Conservation (phyloP, 495 filamentous ascomycete genomes). For the Penicillium simplicissimum region DNA sequence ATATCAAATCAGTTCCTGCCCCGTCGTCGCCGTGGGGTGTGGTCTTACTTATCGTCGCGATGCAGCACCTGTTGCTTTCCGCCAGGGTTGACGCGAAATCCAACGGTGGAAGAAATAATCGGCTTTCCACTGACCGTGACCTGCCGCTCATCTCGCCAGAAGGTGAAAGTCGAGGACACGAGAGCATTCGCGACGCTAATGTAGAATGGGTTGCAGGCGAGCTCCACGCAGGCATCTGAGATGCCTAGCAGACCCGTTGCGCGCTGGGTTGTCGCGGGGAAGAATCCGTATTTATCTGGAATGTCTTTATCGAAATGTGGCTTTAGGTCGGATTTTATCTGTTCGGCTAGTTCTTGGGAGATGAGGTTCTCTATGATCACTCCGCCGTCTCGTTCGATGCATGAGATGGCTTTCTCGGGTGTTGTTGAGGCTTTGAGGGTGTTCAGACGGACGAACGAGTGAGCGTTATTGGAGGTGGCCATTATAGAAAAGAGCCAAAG, state of each 20-base stretch:
- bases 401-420: constrained; percentile 6
- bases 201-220: constrained; percentile 29
- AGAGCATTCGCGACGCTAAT: constrained; percentile 27
- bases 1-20: neutral
- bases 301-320: constrained; percentile 27
- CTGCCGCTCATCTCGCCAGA: constrained; percentile 29
- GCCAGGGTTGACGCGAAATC: constrained; percentile 34
- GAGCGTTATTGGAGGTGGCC: neutral
- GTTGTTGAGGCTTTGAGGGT: constrained; percentile 13
- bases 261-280: constrained; percentile 34
- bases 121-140: constrained; percentile 27
- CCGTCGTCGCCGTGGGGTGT: no score
- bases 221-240: constrained; percentile 31
- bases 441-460: constrained; percentile 14
- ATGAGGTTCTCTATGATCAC: constrained; percentile 30
- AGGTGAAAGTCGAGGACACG: constrained; percentile 23
- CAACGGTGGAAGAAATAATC: constrained; percentile 31
- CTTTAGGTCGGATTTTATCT: constrained; percentile 29
- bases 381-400: constrained; percentile 21
- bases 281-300: constrained; percentile 29
- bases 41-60: constrained; percentile 33
- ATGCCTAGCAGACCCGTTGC: constrained; percentile 32
- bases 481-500: neutral
- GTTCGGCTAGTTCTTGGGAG: constrained; percentile 19
- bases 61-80: constrained; percentile 36